Conservation (phyloP, 257 asterid species). For the Cynanchum wilfordii region DNA sequence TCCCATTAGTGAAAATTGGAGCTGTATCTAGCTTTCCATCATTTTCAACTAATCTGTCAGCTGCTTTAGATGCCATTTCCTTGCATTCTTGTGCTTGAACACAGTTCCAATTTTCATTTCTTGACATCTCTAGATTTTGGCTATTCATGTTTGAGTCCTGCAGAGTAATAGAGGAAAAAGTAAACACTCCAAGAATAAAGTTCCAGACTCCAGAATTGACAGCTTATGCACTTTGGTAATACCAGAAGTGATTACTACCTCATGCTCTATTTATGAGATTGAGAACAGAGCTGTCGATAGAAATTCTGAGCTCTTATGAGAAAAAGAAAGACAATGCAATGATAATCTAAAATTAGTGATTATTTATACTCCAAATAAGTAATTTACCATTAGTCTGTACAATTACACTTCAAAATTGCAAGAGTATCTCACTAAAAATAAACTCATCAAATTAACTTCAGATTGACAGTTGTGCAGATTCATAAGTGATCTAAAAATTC, state of each 20-base stretch:
- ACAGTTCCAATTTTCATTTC: constrained; percentile 40
- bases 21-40: constrained; percentile 37
- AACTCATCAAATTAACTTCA: not conserved
- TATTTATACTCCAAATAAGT: no score
- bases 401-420: no score
- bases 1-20: constrained; percentile 30
- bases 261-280: not conserved
- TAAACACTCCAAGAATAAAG: not conserved
- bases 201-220: not conserved
- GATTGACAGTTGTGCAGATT: no score
- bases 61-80: constrained; percentile 32
- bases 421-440: no score
- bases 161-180: constrained; percentile 27
- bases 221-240: not conserved
- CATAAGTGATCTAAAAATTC: no score
- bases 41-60: constrained; percentile 28
- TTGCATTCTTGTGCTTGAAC: constrained; percentile 45
- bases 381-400: no score
- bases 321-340: no score
- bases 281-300: no score
- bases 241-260: not conserved
- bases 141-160: constrained; percentile 34
- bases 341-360: no score
- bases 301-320: no score
- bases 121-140: constrained; percentile 13